Evolutionary conservation across 331 rosid species (phyloP).

Genomic region (Quercus tomentella): DNA sequence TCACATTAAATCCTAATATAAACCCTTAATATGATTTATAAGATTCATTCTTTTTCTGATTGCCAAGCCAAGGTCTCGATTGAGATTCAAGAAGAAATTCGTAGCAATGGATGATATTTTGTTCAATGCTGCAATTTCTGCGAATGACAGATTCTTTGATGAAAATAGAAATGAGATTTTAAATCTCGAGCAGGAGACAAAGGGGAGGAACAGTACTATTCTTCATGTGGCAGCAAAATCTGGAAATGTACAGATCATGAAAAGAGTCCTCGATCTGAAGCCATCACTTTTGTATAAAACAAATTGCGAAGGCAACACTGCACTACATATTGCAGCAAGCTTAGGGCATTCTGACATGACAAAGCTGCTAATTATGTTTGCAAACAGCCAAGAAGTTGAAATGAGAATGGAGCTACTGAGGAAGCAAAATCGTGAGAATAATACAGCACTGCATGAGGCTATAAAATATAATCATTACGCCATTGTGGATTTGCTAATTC

Average conservation of each 20-base stretch:
- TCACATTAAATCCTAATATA: no score
- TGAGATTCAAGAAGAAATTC: no score
- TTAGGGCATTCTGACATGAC: neutral
- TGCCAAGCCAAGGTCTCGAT: no score
- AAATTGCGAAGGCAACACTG: neutral
- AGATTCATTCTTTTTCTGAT: no score
- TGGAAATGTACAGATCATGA: neutral
- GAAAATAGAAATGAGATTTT: no score
- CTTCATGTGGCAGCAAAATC: slow-evolving; percentile 21
- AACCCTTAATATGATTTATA: no score
- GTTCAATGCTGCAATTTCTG: no score
- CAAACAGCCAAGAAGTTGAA: neutral
- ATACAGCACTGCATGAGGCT: slow-evolving; percentile 19
- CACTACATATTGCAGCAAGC: slow-evolving; percentile 16
- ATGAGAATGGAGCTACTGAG: neutral
- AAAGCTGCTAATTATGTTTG: neutral
- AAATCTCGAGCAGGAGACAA: no score
- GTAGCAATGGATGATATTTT: no score
- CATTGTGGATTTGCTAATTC: slow-evolving; percentile 9
- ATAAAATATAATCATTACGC: slow-evolving; percentile 11
- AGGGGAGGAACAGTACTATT: neutral
- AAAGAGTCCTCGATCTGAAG: neutral
- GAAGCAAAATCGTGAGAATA: neutral
- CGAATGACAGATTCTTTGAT: no score
- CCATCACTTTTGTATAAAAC: neutral